These are phyloP conservation scores for Dissophora globulifera DNA, from an alignment of 192 early-diverging fungal species.

Conservation along the genomic window DNA sequence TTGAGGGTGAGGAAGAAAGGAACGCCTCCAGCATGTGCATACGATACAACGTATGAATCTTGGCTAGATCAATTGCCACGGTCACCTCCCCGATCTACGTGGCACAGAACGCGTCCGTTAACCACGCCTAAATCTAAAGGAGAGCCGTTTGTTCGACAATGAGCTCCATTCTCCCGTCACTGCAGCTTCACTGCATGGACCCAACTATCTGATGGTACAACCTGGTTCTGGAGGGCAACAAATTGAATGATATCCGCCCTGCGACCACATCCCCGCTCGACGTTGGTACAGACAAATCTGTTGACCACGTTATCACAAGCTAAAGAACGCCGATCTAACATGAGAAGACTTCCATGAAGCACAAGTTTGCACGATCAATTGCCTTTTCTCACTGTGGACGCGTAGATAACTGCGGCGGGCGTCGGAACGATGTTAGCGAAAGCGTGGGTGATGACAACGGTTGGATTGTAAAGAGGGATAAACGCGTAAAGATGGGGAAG, in stretches of 20 bases:
- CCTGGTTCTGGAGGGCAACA: slow-evolving; percentile 13
- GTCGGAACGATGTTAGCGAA: too few relatives aligned
- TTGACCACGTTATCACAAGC: slow-evolving; percentile 15
- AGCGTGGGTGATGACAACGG: too few relatives aligned
- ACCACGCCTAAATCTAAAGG: slow-evolving; percentile 26
- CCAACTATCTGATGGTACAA: slow-evolving; percentile 10
- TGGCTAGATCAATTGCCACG: slow-evolving; percentile 18
- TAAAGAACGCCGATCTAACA: slow-evolving; percentile 20
- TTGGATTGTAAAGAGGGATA: too few relatives aligned
- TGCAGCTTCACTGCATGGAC: slow-evolving; percentile 25
- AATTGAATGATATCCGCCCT: slow-evolving; percentile 9
- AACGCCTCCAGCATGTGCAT: slow-evolving; percentile 20
- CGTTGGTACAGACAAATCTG: slow-evolving; percentile 10
- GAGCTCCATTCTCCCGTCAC: slow-evolving; percentile 9
- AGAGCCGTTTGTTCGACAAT: slow-evolving; percentile 19
- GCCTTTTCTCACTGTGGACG: slow-evolving; percentile 4
- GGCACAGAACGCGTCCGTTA: slow-evolving; percentile 12
- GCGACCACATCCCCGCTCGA: slow-evolving; percentile 12
- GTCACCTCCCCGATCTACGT: slow-evolving; percentile 16
- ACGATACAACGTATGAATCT: slow-evolving; percentile 13
- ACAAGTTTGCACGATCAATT: slow-evolving; percentile 17
- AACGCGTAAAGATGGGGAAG: too few relatives aligned
- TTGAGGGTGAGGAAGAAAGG: not conserved
- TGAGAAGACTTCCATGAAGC: slow-evolving; percentile 21
- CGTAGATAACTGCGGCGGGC: too few relatives aligned